Base-by-base conservation (phyloP, 371 early-diverging fungal genomes). In the Mortierella sp. region DNA sequence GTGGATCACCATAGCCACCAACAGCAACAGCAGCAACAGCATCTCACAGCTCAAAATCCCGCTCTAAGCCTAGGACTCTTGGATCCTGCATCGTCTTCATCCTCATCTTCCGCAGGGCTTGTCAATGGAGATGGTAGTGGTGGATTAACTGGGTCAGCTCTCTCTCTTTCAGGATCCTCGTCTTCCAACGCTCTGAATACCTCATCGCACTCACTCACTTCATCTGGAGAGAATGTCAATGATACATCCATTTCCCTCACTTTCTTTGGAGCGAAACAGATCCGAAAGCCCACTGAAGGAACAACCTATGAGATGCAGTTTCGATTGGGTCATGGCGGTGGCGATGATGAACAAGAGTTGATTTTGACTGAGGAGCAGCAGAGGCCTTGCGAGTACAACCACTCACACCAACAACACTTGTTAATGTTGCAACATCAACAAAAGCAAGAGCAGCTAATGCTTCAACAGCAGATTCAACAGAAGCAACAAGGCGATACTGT, bases 221-320 rank as follows among this genome's bases (percentile, higher is more conserved):
- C 58, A 16, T 38, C 47, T 16, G 45, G 33, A 21, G 80, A 79
- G 28, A 79, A 74, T 47, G 21, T 38, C 41, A 81, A 81, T 52
- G 74, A 81, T 41, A 81, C 81, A 0, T 75, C 81, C 1, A 81
- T 81, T 53, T 81, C 81, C 1, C 48, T 81, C 36, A 83, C 83
- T 1, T 55, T 83, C 53, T 83, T 83, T 72, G 83, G 83, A 8
- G 83, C 83, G 7, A 77, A 77, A 38, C 77, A 76, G 50, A 45
- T 83, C 32, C 71, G 83, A 16, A 76, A 70, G n/a, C 36, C 73
- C 33, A 43, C 64, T 4, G 74, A 73, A 2, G 78, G 83, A 36
- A 75, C 81, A 4, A 81, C 81, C 5, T 81, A 81, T 58, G 60
- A 81, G 67, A 65, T 43, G n/a, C 81, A 81, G 50, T 81, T 81